Base-by-base conservation (phyloP, 2,329 filamentous ascomycete species). In the Alternaria consortialis region DNA sequence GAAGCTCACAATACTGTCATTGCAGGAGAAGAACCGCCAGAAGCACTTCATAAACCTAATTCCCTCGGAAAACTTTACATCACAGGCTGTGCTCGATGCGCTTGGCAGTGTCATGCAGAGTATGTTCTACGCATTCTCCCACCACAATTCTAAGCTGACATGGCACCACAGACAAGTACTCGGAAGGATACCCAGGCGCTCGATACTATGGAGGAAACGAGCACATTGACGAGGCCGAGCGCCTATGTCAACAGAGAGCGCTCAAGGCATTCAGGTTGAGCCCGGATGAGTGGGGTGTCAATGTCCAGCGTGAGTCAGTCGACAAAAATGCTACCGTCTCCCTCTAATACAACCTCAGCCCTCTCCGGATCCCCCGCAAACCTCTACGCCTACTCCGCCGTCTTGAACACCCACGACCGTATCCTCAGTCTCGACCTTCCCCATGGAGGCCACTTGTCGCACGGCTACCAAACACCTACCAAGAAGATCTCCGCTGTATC, bases 31-130 rank as follows among this genome's bases (percentile, higher is more conserved):
- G 87, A 87, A 87, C 70, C 88, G 95, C 70, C 95, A 99, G 81
- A 97, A 97, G 81, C 93, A 98, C 80, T 99, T 97, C 76, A 97
- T 99, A 83, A 98, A 98, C 78, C 90, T 99, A 80, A 99, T 99
- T 76, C 94, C 95, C 77, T 98, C 95, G 58, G 95, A 99, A 86
- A 99, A 99, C 86, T 94, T 99, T 83, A 99, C 95, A 60, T 99
- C 95, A 66, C 93, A 94, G 74, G 94, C 95, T 75, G 95, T 99
- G 77, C 97, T 97, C 84, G 94, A 99, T 84, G 95, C 95, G 63
- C 89, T 99, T 69, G 95, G 95, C 76, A 80, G 79, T 70, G 76
- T 80, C 7, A 80, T 80, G 79, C 79, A 80, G 62, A 80, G 79
- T 80, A 77, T 23, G 74, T 65, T 54, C 29, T n/a, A 29, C 37